phyloP scores from a whole-genome alignment of 176 grass and related monocot species.

The Rhipidocladum racemiflorum region DNA sequence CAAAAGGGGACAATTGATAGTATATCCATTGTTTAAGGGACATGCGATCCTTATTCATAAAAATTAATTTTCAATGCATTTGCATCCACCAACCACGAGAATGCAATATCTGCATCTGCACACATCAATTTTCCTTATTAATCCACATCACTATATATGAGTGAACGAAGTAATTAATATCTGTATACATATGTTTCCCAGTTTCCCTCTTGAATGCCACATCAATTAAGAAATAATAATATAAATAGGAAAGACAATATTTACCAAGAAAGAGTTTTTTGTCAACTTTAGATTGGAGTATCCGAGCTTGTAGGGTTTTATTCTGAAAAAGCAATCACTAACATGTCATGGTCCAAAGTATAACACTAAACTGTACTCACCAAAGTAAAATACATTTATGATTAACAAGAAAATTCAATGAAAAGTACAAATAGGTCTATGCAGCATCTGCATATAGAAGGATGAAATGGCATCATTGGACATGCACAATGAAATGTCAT shows the following conservation, averaged over 20 bases:
- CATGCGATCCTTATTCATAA: background rate
- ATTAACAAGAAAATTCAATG: too few species aligned
- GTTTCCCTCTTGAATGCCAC: too few species aligned
- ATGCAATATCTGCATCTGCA: slow-evolving; percentile 1
- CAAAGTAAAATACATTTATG: slow-evolving; percentile 12
- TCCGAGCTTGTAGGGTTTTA: slow-evolving; percentile 42
- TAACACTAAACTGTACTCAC: background rate
- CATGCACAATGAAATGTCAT: too few species aligned
- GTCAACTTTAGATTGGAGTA: slow-evolving; percentile 46
- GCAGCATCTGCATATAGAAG: too few species aligned
- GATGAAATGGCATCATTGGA: too few species aligned
- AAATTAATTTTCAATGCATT: background rate
- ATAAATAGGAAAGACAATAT: too few species aligned
- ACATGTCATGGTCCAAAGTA: slow-evolving; percentile 9
- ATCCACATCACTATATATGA: too few species aligned
- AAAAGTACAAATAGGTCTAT: too few species aligned
- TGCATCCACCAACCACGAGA: background rate
- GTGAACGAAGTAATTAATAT: too few species aligned
- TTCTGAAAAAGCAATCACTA: slow-evolving; percentile 39
- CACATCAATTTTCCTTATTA: background rate
- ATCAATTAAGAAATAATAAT: too few species aligned
- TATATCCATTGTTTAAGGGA: background rate
- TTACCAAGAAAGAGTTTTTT: slow-evolving; percentile 34
- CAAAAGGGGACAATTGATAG: background rate
- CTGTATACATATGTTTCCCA: too few species aligned